Base-by-base conservation (phyloP, 805 yeast genomes). In the Saturnispora gosingensis region DNA sequence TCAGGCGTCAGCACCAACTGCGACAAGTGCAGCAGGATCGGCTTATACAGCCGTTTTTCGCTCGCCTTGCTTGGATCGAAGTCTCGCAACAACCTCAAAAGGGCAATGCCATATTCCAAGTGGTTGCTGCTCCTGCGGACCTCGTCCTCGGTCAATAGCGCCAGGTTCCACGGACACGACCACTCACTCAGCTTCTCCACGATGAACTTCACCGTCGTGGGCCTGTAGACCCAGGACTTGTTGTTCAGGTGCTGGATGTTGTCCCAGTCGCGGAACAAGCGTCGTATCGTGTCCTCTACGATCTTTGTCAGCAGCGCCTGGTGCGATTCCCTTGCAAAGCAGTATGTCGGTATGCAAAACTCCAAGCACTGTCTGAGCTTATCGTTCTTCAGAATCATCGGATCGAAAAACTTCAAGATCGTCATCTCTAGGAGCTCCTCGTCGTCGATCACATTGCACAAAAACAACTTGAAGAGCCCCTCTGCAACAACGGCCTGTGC, bases 261-360 rank as follows among this genome's bases (percentile, higher is more conserved):
- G n/a, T 65, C 69, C 67, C 70, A 67, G 28, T 61, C 57, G 39
- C 66, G 70, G 56, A 79, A 78, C 54, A 85, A 65, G 58, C 93
- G 71, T 50, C 72, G 69, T 39, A 86, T 66, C 3, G 86, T 79
- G 66, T 85, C 91, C 4, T 82, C 79, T 30, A 84, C 81, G 27
- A 85, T 75, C 32, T 78, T 67, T 6, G 82, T 75, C 60, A 89
- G 67, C 54, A 82, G 72, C 46, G 73, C 75, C 64, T 88, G 97
- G 63, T 89, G 95, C 16, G 69, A 69, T 0, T 73, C 70, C 59
- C 83, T 89, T 34, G 95, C 85, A 61, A 81, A 85, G 38, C 93
- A 82, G 64, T 86, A 88, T 0, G 86, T 95, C 0, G 97, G 97
- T 16, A 90, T 73, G 63, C 96, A 89, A 61, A 87, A 90, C 9